These are phyloP conservation scores for Asparagopsis taxiformis DNA, from an alignment of 31 red algal genomes.

Conservation along the genomic window DNA sequence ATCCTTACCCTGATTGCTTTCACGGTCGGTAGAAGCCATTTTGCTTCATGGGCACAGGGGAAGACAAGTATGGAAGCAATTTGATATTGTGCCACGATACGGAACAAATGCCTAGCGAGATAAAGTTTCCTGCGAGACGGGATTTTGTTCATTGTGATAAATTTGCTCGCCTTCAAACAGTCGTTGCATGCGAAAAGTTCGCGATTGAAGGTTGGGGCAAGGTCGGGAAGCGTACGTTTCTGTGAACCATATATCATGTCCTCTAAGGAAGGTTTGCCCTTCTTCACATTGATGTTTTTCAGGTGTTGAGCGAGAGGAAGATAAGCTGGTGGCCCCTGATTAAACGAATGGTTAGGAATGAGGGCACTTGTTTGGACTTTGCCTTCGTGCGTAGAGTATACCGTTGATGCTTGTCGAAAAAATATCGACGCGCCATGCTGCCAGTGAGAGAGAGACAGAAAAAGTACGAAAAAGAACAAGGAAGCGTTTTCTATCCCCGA, in stretches of 20 bases:
- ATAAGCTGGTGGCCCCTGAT: slow-evolving; percentile 17
- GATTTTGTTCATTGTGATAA: background rate
- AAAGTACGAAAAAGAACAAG: background rate
- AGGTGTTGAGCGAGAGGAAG: slow-evolving; percentile 61
- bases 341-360: background rate
- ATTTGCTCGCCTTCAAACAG: slow-evolving; percentile 10
- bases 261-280: slow-evolving; percentile 26
- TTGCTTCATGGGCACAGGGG: slow-evolving; percentile 32
- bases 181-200: slow-evolving; percentile 26
- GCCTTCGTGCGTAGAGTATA: background rate
- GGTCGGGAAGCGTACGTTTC: slow-evolving; percentile 13
- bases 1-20: slow-evolving; percentile 47
- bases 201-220: slow-evolving; percentile 26
- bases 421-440: too few relatives aligned
- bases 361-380: background rate
- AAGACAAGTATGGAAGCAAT: slow-evolving; percentile 49
- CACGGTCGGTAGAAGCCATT: slow-evolving; percentile 51
- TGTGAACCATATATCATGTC: slow-evolving; percentile 59
- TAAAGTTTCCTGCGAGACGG: slow-evolving; percentile 9
- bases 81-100: slow-evolving; percentile 31
- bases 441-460: too few relatives aligned
- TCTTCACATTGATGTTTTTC: slow-evolving; percentile 13
- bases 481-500: background rate
- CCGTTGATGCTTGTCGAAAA: too few relatives aligned
- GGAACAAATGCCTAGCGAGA: slow-evolving; percentile 24